Conservation (phyloP, 805 yeast species). For the Zygosaccharomyces pseudorouxii region DNA sequence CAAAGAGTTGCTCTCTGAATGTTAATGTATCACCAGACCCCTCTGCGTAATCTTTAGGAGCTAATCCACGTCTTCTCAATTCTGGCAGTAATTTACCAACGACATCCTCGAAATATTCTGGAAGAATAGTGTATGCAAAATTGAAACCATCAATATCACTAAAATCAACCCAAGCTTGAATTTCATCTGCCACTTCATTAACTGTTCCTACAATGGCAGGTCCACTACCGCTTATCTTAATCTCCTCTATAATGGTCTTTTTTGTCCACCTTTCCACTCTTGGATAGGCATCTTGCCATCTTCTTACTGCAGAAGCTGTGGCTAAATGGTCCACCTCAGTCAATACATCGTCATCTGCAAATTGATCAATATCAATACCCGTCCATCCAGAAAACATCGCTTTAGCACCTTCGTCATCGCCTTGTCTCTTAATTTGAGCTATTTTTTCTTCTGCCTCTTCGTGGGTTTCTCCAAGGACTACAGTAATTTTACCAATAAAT, state of each 20-base stretch:
- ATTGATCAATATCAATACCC: constrained; percentile 39
- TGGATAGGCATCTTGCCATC: constrained; percentile 25
- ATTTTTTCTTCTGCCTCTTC: constrained; percentile 41
- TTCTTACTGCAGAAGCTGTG: constrained; percentile 32
- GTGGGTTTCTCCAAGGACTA: constrained; percentile 39
- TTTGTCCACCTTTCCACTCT: constrained; percentile 20
- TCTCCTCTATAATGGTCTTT: constrained; percentile 31
- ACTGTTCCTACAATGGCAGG: constrained; percentile 36
- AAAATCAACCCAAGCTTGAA: constrained; percentile 39
- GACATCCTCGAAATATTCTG: constrained; percentile 39
- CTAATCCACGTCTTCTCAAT: constrained; percentile 35
- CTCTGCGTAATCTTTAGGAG: constrained; percentile 35
- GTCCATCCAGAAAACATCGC: constrained; percentile 46
- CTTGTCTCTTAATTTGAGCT: constrained; percentile 31
- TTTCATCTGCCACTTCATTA: constrained; percentile 38
- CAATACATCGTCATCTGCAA: constrained; percentile 38
- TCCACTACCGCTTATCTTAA: constrained; percentile 31
- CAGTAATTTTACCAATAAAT: constrained; percentile 36
- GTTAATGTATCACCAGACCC: constrained; percentile 25
- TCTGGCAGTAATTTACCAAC: constrained; percentile 39
- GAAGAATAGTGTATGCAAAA: constrained; percentile 37
- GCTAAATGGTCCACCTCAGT: constrained; percentile 29
- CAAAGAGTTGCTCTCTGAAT: constrained; percentile 36
- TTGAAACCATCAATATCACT: constrained; percentile 45
- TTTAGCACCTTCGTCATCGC: constrained; percentile 42